These are phyloP conservation scores for Leavenworthia alabamica DNA, from an alignment of 345 rosid species.

Conservation along the genomic window DNA sequence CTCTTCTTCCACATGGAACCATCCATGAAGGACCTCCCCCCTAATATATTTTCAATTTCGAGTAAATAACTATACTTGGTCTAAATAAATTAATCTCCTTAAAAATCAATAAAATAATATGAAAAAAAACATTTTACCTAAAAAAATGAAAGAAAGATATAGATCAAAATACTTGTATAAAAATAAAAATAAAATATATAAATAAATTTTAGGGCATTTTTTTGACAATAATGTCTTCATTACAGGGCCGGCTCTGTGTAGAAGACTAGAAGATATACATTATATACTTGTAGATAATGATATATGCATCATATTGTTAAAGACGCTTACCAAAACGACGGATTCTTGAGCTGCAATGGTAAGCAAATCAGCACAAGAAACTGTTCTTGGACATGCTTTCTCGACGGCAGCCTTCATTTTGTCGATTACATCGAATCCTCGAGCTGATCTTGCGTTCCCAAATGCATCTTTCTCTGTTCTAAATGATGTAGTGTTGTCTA, in stretches of 20 bases:
- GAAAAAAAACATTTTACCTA: too few relatives aligned
- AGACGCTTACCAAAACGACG: slow-evolving; percentile 38
- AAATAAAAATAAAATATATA: too few relatives aligned
- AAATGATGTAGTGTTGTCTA: slow-evolving; percentile 42
- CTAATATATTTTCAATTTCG: not conserved
- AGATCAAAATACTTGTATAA: too few relatives aligned
- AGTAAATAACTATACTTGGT: not conserved
- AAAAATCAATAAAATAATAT: not conserved
- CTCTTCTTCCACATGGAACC: slow-evolving; percentile 26
- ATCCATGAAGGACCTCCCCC: slow-evolving; percentile 30
- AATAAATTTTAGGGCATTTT: too few relatives aligned
- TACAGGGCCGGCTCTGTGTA: too few relatives aligned
- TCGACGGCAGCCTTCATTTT: slow-evolving; percentile 47
- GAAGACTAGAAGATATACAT: too few relatives aligned
- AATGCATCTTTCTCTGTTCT: slow-evolving; percentile 50
- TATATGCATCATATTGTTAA: not conserved
- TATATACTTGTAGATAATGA: too few relatives aligned
- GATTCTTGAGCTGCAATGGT: slow-evolving; percentile 58
- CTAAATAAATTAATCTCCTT: too few relatives aligned
- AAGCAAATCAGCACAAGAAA: slow-evolving; percentile 63
- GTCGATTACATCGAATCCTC: slow-evolving; percentile 65
- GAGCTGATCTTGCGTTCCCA: slow-evolving; percentile 41
- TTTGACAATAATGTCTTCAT: too few relatives aligned
- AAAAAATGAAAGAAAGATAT: too few relatives aligned
- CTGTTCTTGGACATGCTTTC: too few relatives aligned